Evolutionary conservation across 441 rosid species (phyloP), one percentile per base, ranked within the genome.

Genomic region (Manihot esculenta): DNA sequence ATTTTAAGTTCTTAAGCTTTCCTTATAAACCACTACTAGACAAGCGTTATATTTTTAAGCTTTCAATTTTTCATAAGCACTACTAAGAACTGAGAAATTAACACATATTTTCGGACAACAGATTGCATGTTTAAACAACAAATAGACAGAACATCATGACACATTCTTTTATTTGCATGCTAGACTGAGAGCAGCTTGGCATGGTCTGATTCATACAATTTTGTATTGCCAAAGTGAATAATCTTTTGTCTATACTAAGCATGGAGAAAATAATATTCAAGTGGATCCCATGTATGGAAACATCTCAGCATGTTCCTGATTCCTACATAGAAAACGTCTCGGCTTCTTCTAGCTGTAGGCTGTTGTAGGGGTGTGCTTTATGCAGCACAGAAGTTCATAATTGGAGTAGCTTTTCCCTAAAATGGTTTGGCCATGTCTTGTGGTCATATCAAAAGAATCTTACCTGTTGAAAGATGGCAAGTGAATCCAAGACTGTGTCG

Each of bases 381-480:
- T 35, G 58, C 8, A 35, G 14, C 68, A 24, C 21, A 21, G 69
- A n/a, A 10, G 15, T 59, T 75, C 18, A 72, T 72, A 49, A 55
- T 54, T 70, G 53, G 10, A 49, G 27, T 35, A 41, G 60, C 60
- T 12, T 56, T 70, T 75, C 49, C 5, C 41, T 35, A 4, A 35
- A 35, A 75, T 64, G 55, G 70, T 12, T 10, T 6, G 24, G 72
- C 15, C 45, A 57, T 57, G 27, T 62, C n/a, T 17, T 41, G 60
- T 66, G 21, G 71, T 76, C 72, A 67, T 62, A 20, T 78, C 81
- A 68, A 50, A 72, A 42, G 68, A n/a, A 50, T 70, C 62, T 72
- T 38, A 35, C 18, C 20, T 35, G 41, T 55, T 38, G 33, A 49
- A n/a, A 33, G 50, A 48, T 38, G 60, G 51, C 71, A 64, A 47